phyloP scores from a whole-genome alignment of 1,284 basidiomycete genomes.

The Cutaneotrichosporon sp. region DNA sequence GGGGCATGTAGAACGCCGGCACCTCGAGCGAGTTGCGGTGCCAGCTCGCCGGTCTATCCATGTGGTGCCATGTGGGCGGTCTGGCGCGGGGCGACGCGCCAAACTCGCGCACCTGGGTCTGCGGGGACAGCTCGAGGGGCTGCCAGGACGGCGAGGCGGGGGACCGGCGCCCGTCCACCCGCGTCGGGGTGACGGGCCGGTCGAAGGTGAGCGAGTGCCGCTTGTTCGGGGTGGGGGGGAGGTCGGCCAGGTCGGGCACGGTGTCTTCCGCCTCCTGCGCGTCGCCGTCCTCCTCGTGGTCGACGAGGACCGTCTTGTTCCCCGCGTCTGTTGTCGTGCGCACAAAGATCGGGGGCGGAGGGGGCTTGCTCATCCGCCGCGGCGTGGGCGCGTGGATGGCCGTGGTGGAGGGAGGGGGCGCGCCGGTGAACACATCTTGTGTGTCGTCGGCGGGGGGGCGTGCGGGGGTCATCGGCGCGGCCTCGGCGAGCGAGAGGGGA shows the following conservation, averaged over 20 bases:
- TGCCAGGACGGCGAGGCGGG: constrained; percentile 4
- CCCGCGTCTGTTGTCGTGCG: constrained; percentile 10
- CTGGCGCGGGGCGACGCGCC: neutral
- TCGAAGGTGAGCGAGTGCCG: constrained; percentile 7
- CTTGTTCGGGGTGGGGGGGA: constrained; percentile 6
- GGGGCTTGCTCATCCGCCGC: constrained; percentile 5
- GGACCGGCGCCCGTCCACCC: neutral
- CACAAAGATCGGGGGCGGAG: constrained; percentile 14
- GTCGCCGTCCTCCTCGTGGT: neutral
- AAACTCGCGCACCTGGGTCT: neutral
- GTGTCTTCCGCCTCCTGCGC: constrained; percentile 7
- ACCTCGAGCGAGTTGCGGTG: constrained; percentile 13
- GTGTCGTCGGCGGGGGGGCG: neutral
- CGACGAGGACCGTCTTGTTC: neutral
- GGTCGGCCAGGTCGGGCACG: constrained; percentile 8
- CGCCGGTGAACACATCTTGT: neutral
- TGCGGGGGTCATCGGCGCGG: neutral
- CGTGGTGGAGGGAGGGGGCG: neutral
- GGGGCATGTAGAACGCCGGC: constrained; percentile 5
- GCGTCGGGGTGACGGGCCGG: constrained; percentile 3
- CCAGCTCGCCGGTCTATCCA: neutral
- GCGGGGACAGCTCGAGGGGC: neutral
- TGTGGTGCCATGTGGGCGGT: constrained; percentile 5
- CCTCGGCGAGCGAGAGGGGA: neutral
- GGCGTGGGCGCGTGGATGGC: constrained; percentile 7